A percentile compares a stretch with the other conserved stretches of the same genome.
Evolutionary conservation across 2,329 filamentous ascomycete genomes (phyloP).

Genomic region (Ophiostoma himal-ulmi): DNA sequence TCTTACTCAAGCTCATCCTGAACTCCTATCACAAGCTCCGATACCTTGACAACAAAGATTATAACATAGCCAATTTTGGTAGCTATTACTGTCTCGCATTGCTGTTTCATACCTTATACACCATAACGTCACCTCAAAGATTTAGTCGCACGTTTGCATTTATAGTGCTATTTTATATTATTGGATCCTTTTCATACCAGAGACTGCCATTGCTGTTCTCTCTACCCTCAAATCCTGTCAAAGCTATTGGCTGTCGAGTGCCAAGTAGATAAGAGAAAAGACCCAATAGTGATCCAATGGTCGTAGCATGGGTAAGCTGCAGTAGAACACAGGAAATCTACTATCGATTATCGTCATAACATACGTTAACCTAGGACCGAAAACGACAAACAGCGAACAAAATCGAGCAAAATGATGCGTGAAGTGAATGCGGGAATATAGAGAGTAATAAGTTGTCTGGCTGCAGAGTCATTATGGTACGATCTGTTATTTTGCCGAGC

Average conservation of each 20-base stretch:
- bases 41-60: background rate
- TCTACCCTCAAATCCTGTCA: background rate
- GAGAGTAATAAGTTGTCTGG: background rate
- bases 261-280: slow-evolving; percentile 20
- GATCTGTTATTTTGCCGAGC: background rate
- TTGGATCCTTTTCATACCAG: background rate
- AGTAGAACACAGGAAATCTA: background rate
- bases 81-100: background rate
- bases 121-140: no score
- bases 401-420: background rate
- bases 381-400: background rate
- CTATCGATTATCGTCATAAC: background rate
- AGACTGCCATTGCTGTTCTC: background rate
- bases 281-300: background rate
- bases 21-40: background rate
- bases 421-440: background rate
- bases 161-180: background rate
- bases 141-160: background rate
- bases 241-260: slow-evolving; percentile 11
- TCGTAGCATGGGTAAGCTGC: background rate
- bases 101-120: no score
- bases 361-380: background rate
- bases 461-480: background rate
- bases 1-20: background rate
- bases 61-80: background rate